These are phyloP conservation scores for Pneumocystis oryctolagi DNA, from an alignment of 1,139 yeast genomes.

Conservation along the genomic window DNA sequence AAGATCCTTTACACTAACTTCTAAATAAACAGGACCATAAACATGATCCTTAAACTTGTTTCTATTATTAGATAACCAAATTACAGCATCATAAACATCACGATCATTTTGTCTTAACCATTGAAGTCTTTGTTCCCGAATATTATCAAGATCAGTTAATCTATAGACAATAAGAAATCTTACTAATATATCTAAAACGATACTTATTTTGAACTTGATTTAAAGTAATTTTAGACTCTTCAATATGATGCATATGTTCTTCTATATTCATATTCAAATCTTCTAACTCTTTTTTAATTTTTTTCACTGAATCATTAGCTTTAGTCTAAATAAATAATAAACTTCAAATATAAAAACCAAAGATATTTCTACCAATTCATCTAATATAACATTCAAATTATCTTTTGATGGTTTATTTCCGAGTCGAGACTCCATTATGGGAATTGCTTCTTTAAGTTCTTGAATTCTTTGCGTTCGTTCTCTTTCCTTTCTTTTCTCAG, in stretches of 20 bases:
- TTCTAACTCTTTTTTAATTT: neutral
- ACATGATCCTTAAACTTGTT: slow-evolving; percentile 31
- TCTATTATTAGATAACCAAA: slow-evolving; percentile 26
- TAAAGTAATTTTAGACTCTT: neutral
- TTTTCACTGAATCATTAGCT: neutral
- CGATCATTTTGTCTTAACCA: slow-evolving; percentile 20
- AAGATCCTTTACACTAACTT: slow-evolving; percentile 40
- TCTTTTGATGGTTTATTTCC: neutral
- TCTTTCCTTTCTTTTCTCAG: neutral
- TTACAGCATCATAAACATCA: slow-evolving; percentile 27
- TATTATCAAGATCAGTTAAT: slow-evolving; percentile 16
- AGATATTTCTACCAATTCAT: neutral
- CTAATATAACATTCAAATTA: neutral
- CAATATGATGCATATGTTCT: neutral
- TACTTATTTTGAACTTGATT: neutral
- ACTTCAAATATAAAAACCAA: neutral
- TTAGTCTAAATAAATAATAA: neutral
- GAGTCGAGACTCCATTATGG: neutral
- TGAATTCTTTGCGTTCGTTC: neutral
- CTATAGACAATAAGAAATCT: slow-evolving; percentile 4
- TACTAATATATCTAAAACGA: neutral
- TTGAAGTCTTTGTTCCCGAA: slow-evolving; percentile 18
- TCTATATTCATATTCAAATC: neutral
- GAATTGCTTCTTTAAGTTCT: neutral
- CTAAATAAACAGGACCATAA: slow-evolving; percentile 64